These are phyloP conservation scores for Mimosa pudica DNA, from an alignment of 306 rosid genomes.

Conservation along the genomic window DNA sequence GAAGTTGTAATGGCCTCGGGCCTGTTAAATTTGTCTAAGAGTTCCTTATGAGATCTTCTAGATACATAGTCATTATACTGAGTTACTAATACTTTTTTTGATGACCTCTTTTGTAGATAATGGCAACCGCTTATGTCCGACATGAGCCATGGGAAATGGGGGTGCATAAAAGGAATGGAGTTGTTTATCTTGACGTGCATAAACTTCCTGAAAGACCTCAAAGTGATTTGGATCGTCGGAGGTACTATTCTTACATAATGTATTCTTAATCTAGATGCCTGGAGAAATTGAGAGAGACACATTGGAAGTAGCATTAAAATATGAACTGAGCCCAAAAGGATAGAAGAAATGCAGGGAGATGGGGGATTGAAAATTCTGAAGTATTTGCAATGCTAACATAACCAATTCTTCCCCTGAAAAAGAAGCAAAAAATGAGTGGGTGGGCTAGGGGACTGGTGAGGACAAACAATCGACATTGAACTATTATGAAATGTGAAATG, in stretches of 20 bases:
- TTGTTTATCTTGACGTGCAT: constrained; percentile 96
- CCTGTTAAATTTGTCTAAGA: constrained; percentile 7
- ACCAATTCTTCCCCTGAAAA: neutral
- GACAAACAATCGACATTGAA: constrained; percentile 16
- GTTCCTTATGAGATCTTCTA: neutral
- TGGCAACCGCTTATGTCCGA: constrained; percentile 85
- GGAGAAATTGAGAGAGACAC: neutral
- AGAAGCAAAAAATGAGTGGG: neutral
- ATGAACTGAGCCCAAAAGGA: neutral
- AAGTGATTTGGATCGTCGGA: constrained; percentile 84
- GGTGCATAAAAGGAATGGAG: constrained; percentile 95
- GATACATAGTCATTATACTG: neutral
- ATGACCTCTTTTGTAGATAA: constrained; percentile 54
- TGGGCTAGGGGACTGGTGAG: neutral
- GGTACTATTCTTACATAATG: constrained; percentile 47
- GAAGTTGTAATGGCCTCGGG: constrained; percentile 10
- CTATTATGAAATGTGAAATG: constrained; percentile 5
- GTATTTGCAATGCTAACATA: neutral
- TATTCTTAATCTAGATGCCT: constrained; percentile 3
- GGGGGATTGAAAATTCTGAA: neutral
- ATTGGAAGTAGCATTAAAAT: neutral
- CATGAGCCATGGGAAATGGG: constrained; percentile 99
- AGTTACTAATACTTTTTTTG: neutral
- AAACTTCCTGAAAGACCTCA: constrained; percentile 86
- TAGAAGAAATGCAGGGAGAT: neutral